These are phyloP conservation scores for Viridothelium virens DNA, from an alignment of 495 filamentous ascomycete species.

Conservation along the genomic window DNA sequence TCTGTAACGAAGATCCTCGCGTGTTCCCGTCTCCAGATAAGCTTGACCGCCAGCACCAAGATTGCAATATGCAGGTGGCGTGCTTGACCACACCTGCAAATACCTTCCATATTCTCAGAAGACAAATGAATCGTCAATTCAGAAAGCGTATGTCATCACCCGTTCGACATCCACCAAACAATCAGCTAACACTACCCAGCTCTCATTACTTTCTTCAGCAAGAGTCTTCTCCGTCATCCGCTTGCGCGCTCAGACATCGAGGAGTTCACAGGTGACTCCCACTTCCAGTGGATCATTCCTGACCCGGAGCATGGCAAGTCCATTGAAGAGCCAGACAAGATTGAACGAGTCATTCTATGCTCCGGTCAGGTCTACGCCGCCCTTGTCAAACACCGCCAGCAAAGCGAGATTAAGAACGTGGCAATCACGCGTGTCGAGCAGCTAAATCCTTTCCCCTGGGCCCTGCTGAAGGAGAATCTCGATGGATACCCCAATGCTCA, in stretches of 20 bases:
- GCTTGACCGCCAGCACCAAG: slow-evolving; percentile 95
- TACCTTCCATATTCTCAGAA: slow-evolving; percentile 88
- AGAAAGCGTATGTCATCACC: slow-evolving; percentile 71
- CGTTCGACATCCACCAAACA: not conserved
- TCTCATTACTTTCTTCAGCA: slow-evolving; percentile 94
- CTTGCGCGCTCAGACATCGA: slow-evolving; percentile 80
- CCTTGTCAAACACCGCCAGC: slow-evolving; percentile 80
- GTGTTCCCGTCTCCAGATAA: slow-evolving; percentile 80
- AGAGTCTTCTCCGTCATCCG: slow-evolving; percentile 86
- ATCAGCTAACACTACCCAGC: slow-evolving; percentile 43
- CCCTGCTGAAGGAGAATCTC: slow-evolving; percentile 87
- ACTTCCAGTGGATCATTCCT: slow-evolving; percentile 93
- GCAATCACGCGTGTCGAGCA: slow-evolving; percentile 95
- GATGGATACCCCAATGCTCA: slow-evolving; percentile 94
- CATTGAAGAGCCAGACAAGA: slow-evolving; percentile 74
- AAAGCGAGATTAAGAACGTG: slow-evolving; percentile 73
- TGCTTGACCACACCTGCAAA: slow-evolving; percentile 91
- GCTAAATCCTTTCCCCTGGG: slow-evolving; percentile 98
- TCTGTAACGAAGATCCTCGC: slow-evolving; percentile 96
- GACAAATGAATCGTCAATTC: slow-evolving; percentile 99
- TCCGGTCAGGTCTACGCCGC: slow-evolving; percentile 89
- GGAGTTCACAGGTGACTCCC: slow-evolving; percentile 79
- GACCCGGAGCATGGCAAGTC: slow-evolving; percentile 70
- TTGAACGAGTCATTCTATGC: slow-evolving; percentile 90
- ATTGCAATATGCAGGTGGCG: slow-evolving; percentile 98